Percentiles rank a stretch among this genome's conserved stretches.
Conservation (phyloP, 2,329 filamentous ascomycete genomes). For the Metarhizium robertsii region DNA sequence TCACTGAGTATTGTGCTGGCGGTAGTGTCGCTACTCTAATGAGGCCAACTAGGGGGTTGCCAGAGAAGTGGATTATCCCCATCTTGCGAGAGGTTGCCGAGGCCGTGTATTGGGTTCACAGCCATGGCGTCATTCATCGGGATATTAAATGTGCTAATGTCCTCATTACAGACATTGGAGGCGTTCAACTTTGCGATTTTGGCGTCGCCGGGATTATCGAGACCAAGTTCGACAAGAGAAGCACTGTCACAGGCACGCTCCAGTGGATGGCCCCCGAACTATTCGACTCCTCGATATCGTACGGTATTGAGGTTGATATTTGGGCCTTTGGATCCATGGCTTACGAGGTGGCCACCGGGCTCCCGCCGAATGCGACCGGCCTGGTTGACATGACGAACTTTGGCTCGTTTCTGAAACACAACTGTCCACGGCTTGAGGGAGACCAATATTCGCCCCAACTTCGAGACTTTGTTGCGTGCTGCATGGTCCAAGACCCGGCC, state of each 20-base stretch:
- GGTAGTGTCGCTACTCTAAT: constrained; percentile 68
- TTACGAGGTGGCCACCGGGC: constrained; percentile 70
- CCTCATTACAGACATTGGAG: constrained; percentile 64
- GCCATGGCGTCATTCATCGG: constrained; percentile 58
- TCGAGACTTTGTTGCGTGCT: constrained; percentile 62
- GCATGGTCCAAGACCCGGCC: constrained; percentile 58
- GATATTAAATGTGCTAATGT: constrained; percentile 72
- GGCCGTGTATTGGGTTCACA: constrained; percentile 57
- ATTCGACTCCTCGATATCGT: constrained; percentile 53
- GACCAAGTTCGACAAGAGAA: constrained; percentile 64
- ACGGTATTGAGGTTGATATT: constrained; percentile 69
- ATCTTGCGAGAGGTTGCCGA: constrained; percentile 56
- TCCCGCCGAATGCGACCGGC: constrained; percentile 60
- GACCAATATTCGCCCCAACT: constrained; percentile 60
- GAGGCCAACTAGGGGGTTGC: constrained; percentile 56
- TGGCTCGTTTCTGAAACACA: constrained; percentile 47
- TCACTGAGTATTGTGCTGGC: constrained; percentile 76
- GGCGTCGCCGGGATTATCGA: constrained; percentile 73
- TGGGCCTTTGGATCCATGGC: constrained; percentile 79
- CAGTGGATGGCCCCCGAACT: constrained; percentile 84
- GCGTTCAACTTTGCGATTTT: constrained; percentile 42
- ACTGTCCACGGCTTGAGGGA: constrained; percentile 60
- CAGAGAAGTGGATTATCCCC: constrained; percentile 61
- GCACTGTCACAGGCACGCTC: constrained; percentile 72
- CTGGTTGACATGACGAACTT: constrained; percentile 38